phyloP scores from a whole-genome alignment of 2,329 filamentous ascomycete species.

The Macrophomina tecta region DNA sequence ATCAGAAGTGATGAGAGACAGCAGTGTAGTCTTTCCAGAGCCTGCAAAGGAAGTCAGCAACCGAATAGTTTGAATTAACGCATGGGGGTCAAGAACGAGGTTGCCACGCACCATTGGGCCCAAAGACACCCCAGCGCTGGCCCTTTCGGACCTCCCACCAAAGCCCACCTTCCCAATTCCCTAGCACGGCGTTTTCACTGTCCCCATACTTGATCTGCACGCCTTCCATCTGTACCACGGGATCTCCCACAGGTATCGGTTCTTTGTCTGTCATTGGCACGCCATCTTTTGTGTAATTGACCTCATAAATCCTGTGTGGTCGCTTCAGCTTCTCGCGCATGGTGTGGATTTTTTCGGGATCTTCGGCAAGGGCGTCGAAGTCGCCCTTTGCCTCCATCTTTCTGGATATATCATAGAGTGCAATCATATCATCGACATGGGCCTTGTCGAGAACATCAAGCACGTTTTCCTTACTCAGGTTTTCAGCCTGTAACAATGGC shows the following conservation, averaged over 20 bases:
- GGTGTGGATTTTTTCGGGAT: background rate
- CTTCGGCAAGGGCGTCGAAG: background rate
- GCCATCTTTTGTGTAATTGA: background rate
- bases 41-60: conserved; percentile 39
- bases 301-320: background rate
- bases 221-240: conserved; percentile 85
- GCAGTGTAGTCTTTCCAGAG: conserved; percentile 92
- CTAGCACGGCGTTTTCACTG: conserved; percentile 69
- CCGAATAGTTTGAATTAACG: background rate
- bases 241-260: conserved; percentile 59
- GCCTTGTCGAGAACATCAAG: conserved; percentile 38
- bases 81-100: background rate
- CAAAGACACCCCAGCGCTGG: conserved; percentile 86
- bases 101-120: conserved; percentile 71
- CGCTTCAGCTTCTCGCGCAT: background rate
- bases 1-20: conserved; percentile 92
- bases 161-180: conserved; percentile 80
- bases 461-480: conserved; percentile 37
- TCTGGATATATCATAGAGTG: conserved; percentile 25
- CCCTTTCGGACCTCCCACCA: conserved; percentile 79
- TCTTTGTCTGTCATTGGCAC: background rate
- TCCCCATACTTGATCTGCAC: conserved; percentile 81
- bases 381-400: conserved; percentile 20
- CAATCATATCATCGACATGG: conserved; percentile 35
- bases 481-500: conserved; percentile 31